phyloP scores from a whole-genome alignment of 2,329 filamentous ascomycete species.

The Ascochyta lentis region DNA sequence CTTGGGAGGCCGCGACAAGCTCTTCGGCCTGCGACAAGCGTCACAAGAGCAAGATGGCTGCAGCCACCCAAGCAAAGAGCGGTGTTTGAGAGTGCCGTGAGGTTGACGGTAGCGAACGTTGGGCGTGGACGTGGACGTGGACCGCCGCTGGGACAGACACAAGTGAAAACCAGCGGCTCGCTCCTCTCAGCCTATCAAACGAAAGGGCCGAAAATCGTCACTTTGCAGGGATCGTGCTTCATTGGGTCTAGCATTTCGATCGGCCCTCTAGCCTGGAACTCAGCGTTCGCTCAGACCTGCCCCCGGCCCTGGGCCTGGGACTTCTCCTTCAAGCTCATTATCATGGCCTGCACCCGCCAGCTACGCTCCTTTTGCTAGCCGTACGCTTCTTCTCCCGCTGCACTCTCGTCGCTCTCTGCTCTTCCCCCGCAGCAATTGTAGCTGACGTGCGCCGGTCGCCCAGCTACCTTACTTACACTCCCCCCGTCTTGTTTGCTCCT shows the following conservation, averaged over 20 bases:
- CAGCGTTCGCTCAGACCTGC: slow-evolving; percentile 29
- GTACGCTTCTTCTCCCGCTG: slow-evolving; percentile 12
- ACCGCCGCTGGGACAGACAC: slow-evolving; percentile 9
- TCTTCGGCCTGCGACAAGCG: background rate
- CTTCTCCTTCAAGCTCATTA: slow-evolving; percentile 22
- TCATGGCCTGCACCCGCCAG: slow-evolving; percentile 23
- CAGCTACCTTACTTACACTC: slow-evolving; percentile 16
- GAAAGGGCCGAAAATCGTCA: slow-evolving; percentile 14
- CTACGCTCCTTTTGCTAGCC: slow-evolving; percentile 16
- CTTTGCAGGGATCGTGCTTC: slow-evolving; percentile 3
- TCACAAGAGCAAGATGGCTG: background rate
- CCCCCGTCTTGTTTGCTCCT: slow-evolving; percentile 20
- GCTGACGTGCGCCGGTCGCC: slow-evolving; percentile 26
- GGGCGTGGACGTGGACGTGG: slow-evolving; percentile 10
- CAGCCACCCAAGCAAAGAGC: background rate
- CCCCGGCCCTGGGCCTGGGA: slow-evolving; percentile 19
- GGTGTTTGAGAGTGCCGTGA: background rate
- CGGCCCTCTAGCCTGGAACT: slow-evolving; percentile 20
- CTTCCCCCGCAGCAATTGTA: slow-evolving; percentile 20
- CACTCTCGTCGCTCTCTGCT: slow-evolving; percentile 20
- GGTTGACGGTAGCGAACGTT: slow-evolving; percentile 3
- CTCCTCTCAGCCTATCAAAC: slow-evolving; percentile 14
- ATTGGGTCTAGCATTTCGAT: slow-evolving; percentile 13
- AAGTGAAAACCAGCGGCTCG: slow-evolving; percentile 14
- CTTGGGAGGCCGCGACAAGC: slow-evolving; percentile 3